phyloP scores from a whole-genome alignment of 495 filamentous ascomycete species.

The Talaromyces adpressus region DNA sequence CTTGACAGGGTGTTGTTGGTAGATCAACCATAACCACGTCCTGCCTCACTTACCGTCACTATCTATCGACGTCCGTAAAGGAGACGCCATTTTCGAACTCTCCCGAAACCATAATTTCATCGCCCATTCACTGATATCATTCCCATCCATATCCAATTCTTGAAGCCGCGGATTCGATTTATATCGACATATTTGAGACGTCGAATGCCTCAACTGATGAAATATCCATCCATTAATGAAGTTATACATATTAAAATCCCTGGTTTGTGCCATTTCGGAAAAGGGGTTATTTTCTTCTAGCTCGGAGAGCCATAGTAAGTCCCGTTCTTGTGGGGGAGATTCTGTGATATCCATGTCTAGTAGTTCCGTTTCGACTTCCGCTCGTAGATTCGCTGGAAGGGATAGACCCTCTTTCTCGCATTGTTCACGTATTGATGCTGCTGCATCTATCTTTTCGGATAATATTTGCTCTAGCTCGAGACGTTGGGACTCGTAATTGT shows the following conservation, averaged over 20 bases:
- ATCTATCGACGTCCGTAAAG: background rate
- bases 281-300: constrained; percentile 13
- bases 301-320: constrained; percentile 13
- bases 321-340: background rate
- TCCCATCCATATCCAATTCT: constrained; percentile 16
- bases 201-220: constrained; percentile 22
- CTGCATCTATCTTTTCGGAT: background rate
- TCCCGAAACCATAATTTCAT: constrained; percentile 20
- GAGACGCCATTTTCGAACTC: background rate
- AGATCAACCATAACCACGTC: background rate
- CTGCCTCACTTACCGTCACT: background rate
- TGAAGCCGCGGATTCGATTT: constrained; percentile 18
- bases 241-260: constrained; percentile 7
- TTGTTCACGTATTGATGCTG: constrained; percentile 8
- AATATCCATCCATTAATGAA: constrained; percentile 29
- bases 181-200: constrained; percentile 19
- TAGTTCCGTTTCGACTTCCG: constrained; percentile 11
- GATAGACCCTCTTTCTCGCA: constrained; percentile 11
- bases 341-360: constrained; percentile 1
- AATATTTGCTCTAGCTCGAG: constrained; percentile 11
- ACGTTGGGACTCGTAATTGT: constrained; percentile 15
- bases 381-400: background rate
- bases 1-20: background rate
- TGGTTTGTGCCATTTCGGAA: constrained; percentile 9
- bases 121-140: constrained; percentile 20